Evolutionary conservation across 257 asterid genomes (phyloP).

Genomic region (Solanum piurae): DNA sequence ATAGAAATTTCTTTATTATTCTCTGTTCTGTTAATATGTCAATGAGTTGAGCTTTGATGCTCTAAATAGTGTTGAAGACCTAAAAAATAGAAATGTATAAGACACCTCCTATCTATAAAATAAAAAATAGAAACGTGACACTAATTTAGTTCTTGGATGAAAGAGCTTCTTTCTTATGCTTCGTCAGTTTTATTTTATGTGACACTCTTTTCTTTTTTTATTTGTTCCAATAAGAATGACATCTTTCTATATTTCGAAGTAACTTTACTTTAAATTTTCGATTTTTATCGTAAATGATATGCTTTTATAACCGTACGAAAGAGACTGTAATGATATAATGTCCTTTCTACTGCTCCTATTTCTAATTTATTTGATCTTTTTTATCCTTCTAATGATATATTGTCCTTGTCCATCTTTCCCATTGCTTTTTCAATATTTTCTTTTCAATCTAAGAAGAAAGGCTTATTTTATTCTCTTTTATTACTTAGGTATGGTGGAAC

Average conservation of each 20-base stretch:
- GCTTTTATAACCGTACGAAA: neutral
- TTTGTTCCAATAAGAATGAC: neutral
- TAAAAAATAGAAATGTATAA: neutral
- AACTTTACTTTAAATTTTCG: neutral
- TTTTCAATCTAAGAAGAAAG: neutral
- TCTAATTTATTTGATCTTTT: neutral
- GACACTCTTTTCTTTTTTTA: neutral
- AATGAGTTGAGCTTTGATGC: neutral
- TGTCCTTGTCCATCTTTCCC: neutral
- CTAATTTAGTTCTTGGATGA: neutral
- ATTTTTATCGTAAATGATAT: neutral
- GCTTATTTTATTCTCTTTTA: neutral
- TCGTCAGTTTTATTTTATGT: neutral
- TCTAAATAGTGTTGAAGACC: neutral
- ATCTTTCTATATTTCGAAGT: neutral
- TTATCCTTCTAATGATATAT: neutral
- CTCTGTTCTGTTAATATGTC: neutral
- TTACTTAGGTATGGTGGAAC: constrained; percentile 89
- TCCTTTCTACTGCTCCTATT: neutral
- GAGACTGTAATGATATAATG: neutral
- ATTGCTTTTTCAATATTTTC: neutral
- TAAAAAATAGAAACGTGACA: neutral
- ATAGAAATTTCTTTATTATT: neutral
- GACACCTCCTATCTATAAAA: neutral
- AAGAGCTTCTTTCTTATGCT: neutral